phyloP scores from a whole-genome alignment of 2,329 filamentous ascomycete genomes.

The Cercospora nicotianae region DNA sequence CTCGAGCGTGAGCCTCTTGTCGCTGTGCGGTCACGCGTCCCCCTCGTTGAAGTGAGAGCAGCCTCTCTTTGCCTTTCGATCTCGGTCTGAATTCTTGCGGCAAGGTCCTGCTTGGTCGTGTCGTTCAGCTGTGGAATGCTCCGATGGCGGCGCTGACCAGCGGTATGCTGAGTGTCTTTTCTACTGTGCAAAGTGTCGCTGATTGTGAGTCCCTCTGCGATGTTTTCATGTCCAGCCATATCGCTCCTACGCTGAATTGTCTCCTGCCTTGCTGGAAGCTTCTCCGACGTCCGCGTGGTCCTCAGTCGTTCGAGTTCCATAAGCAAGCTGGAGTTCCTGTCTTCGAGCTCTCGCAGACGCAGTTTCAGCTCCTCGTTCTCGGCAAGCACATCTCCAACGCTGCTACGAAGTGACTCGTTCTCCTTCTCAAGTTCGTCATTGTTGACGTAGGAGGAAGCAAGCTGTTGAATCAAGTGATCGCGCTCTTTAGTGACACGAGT shows the following conservation, averaged over 20 bases:
- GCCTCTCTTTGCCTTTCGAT: constrained; percentile 29
- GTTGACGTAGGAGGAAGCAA: constrained; percentile 61
- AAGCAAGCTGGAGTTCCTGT: constrained; percentile 45
- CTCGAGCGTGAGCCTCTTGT: constrained; percentile 8
- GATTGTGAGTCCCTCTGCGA: constrained; percentile 14
- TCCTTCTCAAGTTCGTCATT: constrained; percentile 52
- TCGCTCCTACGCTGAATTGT: neutral
- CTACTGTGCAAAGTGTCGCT: neutral
- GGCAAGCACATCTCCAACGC: constrained; percentile 63
- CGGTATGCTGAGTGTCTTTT: neutral
- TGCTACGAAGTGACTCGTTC: constrained; percentile 57
- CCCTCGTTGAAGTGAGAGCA: neutral
- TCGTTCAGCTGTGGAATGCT: constrained; percentile 22
- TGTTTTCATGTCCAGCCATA: constrained; percentile 4
- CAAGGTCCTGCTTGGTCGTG: constrained; percentile 22
- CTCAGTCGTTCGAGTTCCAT: constrained; percentile 40
- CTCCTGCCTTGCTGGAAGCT: neutral
- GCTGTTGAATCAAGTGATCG: constrained; percentile 63
- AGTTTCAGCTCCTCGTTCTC: constrained; percentile 71
- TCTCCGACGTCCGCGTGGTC: neutral
- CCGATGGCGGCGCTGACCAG: neutral
- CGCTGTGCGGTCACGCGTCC: neutral
- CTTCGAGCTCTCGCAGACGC: constrained; percentile 42
- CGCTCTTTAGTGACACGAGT: constrained; percentile 64
- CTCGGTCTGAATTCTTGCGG: constrained; percentile 34